A percentile compares a stretch with the other conserved stretches of the same genome.
phyloP scores from a whole-genome alignment of 2,329 filamentous ascomycete genomes.

The Nemania diffusa region DNA sequence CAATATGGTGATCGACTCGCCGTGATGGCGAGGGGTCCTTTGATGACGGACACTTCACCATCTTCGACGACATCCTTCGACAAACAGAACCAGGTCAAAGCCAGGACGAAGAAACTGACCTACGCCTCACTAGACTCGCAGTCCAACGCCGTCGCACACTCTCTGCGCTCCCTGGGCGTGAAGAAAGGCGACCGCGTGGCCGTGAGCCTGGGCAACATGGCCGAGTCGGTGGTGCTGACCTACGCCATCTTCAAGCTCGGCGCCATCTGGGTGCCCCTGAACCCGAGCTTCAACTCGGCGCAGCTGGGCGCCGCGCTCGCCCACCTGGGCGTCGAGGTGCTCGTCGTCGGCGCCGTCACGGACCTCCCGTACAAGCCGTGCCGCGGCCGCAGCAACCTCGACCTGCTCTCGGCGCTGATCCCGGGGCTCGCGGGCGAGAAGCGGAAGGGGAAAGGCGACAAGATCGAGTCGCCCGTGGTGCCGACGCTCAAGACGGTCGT shows the following conservation, averaged over 20 bases:
- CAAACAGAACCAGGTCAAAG: conserved; percentile 47
- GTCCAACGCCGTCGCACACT: conserved; percentile 80
- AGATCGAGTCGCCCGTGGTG: conserved; percentile 60
- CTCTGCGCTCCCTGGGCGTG: conserved; percentile 76
- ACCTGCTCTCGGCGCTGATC: conserved; percentile 58
- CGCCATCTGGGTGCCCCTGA: conserved; percentile 92
- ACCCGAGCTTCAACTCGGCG: conserved; percentile 83
- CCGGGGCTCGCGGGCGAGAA: conserved; percentile 46
- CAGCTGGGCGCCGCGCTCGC: conserved; percentile 83
- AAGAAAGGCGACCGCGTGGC: conserved; percentile 85
- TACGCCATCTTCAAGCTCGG: conserved; percentile 95
- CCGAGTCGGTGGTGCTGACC: conserved; percentile 84
- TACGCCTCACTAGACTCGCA: conserved; percentile 79
- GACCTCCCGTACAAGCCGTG: conserved; percentile 77
- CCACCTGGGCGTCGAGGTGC: conserved; percentile 77
- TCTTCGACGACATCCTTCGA: conserved; percentile 24
- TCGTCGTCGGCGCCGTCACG: conserved; percentile 88
- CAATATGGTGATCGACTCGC: conserved; percentile 71
- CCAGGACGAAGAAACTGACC: conserved; percentile 74
- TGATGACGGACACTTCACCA: conserved; percentile 38
- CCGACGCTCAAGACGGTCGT: conserved; percentile 78
- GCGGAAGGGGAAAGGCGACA: conserved; percentile 35
- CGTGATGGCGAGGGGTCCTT: conserved; percentile 62
- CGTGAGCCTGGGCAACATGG: conserved; percentile 84
- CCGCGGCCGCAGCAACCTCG: conserved; percentile 63